Percentiles rank a stretch among this genome's conserved stretches.
These are phyloP conservation scores for Acanthamoeba sp. DNA, from an alignment of 208 protist genomes.

Conservation along the genomic window DNA sequence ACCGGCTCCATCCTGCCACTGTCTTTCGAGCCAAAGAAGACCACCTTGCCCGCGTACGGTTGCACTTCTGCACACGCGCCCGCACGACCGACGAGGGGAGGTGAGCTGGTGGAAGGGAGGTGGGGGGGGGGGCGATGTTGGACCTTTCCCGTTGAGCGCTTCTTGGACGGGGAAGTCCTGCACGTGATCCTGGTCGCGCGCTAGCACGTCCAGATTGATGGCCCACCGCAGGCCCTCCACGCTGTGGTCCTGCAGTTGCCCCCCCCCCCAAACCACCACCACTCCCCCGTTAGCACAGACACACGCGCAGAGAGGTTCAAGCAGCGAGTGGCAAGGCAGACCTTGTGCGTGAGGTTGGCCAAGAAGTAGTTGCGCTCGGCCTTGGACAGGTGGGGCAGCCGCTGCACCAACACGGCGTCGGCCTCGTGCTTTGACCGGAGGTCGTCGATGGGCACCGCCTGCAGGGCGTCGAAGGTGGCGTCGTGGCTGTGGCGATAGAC, in stretches of 20 bases:
- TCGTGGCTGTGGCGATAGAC: constrained; percentile 55
- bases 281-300: too few species aligned
- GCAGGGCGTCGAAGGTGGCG: constrained; percentile 20
- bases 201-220: constrained; percentile 51
- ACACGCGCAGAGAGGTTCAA: too few species aligned
- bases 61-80: not conserved
- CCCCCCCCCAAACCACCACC: too few species aligned
- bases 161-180: constrained; percentile 38
- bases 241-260: not conserved
- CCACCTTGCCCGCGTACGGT: constrained; percentile 4
- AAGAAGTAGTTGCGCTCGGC: constrained; percentile 53
- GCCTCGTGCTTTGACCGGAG: constrained; percentile 17
- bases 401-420: not conserved
- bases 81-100: too few species aligned
- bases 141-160: not conserved
- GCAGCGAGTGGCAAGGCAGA: too few species aligned
- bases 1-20: constrained; percentile 8
- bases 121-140: too few species aligned
- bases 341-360: constrained; percentile 1
- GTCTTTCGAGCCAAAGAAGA: constrained; percentile 41
- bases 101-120: too few species aligned
- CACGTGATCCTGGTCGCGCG: constrained; percentile 10
- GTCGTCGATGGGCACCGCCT: not conserved
- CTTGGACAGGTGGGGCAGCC: constrained; percentile 21
- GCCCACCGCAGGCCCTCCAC: not conserved